Conservation (phyloP, 2,329 filamentous ascomycete genomes). For the Zymoseptoria passerinii region DNA sequence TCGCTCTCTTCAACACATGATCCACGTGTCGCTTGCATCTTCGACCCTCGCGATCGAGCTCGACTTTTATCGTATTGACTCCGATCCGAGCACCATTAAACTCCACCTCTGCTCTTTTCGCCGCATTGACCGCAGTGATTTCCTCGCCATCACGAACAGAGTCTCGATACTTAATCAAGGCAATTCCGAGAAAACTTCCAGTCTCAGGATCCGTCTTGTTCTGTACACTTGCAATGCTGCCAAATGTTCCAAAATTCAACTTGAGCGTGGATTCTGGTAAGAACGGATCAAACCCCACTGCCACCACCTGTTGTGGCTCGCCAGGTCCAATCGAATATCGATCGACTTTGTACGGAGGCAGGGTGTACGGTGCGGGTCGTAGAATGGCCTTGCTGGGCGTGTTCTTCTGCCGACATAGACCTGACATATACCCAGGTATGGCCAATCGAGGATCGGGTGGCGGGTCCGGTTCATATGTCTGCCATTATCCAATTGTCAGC, state of each 20-base stretch:
- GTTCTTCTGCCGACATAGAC: conserved; percentile 38
- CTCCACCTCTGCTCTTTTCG: conserved; percentile 67
- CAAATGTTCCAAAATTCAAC: conserved; percentile 69
- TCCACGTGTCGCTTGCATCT: conserved; percentile 74
- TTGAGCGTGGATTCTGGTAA: conserved; percentile 63
- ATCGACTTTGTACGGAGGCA: conserved; percentile 77
- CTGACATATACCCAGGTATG: conserved; percentile 52
- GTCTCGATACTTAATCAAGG: conserved; percentile 82
- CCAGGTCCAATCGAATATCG: conserved; percentile 80
- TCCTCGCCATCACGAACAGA: conserved; percentile 45
- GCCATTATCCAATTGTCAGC: conserved; percentile 39
- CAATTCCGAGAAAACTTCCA: conserved; percentile 88
- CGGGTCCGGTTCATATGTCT: conserved; percentile 57
- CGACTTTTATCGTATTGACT: conserved; percentile 65
- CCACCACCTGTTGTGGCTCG: conserved; percentile 81
- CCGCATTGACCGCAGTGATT: conserved; percentile 67
- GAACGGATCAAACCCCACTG: conserved; percentile 92
- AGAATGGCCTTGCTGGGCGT: conserved; percentile 63
- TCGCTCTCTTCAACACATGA: conserved; percentile 60
- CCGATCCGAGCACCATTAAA: conserved; percentile 77
- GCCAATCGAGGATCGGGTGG: conserved; percentile 73
- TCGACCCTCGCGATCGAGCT: conserved; percentile 80
- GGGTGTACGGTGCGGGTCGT: conserved; percentile 65
- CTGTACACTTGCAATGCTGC: conserved; percentile 80
- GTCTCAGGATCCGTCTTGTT: conserved; percentile 94